phyloP scores from a whole-genome alignment of 148 eudicot genomes.

The Spergularia bocconei region DNA sequence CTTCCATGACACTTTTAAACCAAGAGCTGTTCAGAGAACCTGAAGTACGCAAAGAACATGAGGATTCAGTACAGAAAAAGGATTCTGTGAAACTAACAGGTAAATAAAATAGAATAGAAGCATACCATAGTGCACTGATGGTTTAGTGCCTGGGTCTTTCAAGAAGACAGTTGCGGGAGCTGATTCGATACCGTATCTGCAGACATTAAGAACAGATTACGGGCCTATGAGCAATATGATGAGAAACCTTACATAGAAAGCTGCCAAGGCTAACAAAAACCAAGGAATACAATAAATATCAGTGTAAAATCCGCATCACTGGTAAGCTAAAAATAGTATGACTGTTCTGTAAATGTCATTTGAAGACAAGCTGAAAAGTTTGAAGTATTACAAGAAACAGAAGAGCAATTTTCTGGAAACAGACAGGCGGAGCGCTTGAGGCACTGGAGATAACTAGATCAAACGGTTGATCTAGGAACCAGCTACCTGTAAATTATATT shows the following conservation, averaged over 20 bases:
- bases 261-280: background rate
- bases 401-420: background rate
- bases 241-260: constrained; percentile 1
- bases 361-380: background rate
- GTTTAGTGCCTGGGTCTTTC: constrained; percentile 83
- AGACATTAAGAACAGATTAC: constrained; percentile 23
- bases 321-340: background rate
- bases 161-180: constrained; percentile 84
- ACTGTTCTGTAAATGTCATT: background rate
- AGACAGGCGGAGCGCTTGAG: no score
- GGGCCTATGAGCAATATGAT: background rate
- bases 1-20: constrained; percentile 69
- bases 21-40: constrained; percentile 68
- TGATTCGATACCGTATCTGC: constrained; percentile 75
- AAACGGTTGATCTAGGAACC: no score
- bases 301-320: background rate
- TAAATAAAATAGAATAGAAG: background rate
- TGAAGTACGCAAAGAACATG: constrained; percentile 35
- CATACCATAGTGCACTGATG: constrained; percentile 71
- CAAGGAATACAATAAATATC: background rate
- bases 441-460: no score
- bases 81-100: background rate
- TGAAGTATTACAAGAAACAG: background rate
- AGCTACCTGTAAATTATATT: no score
- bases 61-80: background rate